Percentiles rank a stretch among this genome's conserved stretches.
These are phyloP conservation scores for Hypholoma sublateritium DNA, from an alignment of 768 basidiomycete species.

Conservation along the genomic window DNA sequence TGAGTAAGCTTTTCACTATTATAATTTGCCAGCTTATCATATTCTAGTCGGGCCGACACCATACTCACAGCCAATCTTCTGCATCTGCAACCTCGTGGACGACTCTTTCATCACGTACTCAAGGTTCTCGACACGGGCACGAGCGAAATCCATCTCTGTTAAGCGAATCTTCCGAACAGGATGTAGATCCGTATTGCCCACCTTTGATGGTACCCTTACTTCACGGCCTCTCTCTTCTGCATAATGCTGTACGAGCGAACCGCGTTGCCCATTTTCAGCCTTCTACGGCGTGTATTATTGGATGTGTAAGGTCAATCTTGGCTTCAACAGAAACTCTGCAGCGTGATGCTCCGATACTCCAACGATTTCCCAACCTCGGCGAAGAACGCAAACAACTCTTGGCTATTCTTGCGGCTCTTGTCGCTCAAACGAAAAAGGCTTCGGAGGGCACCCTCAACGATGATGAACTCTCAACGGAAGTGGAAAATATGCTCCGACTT, in stretches of 20 bases:
- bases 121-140: constrained; percentile 26
- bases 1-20: constrained; percentile 25
- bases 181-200: constrained; percentile 65
- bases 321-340: constrained; percentile 81
- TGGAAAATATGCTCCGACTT: constrained; percentile 76
- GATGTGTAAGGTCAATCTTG: constrained; percentile 86
- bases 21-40: constrained; percentile 4
- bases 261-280: constrained; percentile 87
- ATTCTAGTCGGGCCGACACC: constrained; percentile 35
- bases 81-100: constrained; percentile 57
- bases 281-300: constrained; percentile 92
- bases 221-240: constrained; percentile 82
- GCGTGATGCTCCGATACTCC: constrained; percentile 76
- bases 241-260: constrained; percentile 79
- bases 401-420: constrained; percentile 76
- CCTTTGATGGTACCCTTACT: constrained; percentile 82
- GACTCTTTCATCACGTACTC: constrained; percentile 38
- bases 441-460: constrained; percentile 50
- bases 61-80: constrained; percentile 50
- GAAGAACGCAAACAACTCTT: constrained; percentile 83
- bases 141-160: constrained; percentile 42
- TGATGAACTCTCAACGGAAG: constrained; percentile 51
- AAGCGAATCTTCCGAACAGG: constrained; percentile 45
- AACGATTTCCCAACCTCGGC: constrained; percentile 61
- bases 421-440: constrained; percentile 73